Evolutionary conservation across 2,329 filamentous ascomycete genomes (phyloP).

Genomic region (Hymenoscyphus infarciens): DNA sequence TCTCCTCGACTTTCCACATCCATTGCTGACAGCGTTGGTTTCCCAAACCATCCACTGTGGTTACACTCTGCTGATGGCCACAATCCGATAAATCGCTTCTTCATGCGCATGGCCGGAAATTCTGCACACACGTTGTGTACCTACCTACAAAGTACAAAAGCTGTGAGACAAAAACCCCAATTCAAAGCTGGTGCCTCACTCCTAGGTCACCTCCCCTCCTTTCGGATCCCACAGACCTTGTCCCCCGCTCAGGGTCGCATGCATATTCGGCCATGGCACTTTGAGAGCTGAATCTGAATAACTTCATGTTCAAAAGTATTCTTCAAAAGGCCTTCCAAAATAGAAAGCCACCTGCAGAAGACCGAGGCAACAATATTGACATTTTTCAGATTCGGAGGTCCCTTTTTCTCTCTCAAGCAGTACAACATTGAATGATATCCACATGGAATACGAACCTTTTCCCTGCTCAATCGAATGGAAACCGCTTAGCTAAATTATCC

Average conservation of each 20-base stretch:
- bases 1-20: background rate
- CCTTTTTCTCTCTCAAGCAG: background rate
- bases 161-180: background rate
- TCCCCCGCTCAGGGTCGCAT: slow-evolving; percentile 2
- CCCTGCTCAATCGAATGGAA: background rate
- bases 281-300: background rate
- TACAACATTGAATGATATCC: background rate
- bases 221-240: background rate
- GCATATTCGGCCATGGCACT: background rate
- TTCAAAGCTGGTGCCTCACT: background rate
- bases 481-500: background rate
- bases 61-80: slow-evolving; percentile 2
- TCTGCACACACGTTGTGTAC: background rate
- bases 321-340: background rate
- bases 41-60: slow-evolving; percentile 1
- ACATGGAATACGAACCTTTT: background rate
- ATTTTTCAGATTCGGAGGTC: background rate
- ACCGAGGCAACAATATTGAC: slow-evolving; percentile 3
- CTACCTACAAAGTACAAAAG: background rate
- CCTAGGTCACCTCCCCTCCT: background rate
- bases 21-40: slow-evolving; percentile 1
- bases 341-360: background rate
- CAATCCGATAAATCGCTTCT: slow-evolving; percentile 4
- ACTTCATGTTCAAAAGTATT: no score
- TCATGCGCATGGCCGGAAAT: background rate